Base-by-base conservation (phyloP, 257 asterid genomes). In the Cruciata laevipes region DNA sequence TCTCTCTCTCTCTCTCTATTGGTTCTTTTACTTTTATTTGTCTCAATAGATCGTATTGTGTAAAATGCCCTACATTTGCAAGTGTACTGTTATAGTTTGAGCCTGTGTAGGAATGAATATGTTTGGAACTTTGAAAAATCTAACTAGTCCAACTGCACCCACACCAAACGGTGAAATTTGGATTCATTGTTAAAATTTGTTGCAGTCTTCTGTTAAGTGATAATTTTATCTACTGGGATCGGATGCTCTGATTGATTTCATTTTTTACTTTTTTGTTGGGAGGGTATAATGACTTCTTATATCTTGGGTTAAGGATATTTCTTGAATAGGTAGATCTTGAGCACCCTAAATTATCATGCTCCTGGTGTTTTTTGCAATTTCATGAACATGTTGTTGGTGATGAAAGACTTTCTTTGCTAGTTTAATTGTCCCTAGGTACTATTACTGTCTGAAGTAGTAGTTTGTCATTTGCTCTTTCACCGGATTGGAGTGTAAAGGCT, bases 401-500 rank as follows among this genome's bases (percentile, higher is more conserved):
- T 10, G 63, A 7, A 24, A 58, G 63, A 58, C 63, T 31, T 58
- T 58, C 63, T 31, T 58, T 58, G 35, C 18, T 58, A 20, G n/a
- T 20, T 53, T 53, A 20, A 20, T 8, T 53, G 10, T 53, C 32
- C 18, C 31, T 21, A 56, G 61, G 4, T 56, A 4, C 10, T 4
- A 24, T 24, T 58, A 37, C 63, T 56, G 17, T 0, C 32, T 56
- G 61, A 56, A 56, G 56, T 12, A 53, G 60, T 53, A 37, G 30
- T 25, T 59, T 59, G 7, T 5, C 21, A 27, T 59, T 27, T 7
- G 38, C 40, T 42, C 53, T 53, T 68, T 58, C 49, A 27, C 65
- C 38, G 27, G 61, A 35, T 63, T 69, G 21, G 65, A 38, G 32
- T 58, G 35, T 20, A 49, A 53, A 66, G 49, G 53, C 44, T 18